These are phyloP conservation scores for Actinomortierella wolfii DNA, from an alignment of 371 early-diverging fungal species.

Conservation along the genomic window DNA sequence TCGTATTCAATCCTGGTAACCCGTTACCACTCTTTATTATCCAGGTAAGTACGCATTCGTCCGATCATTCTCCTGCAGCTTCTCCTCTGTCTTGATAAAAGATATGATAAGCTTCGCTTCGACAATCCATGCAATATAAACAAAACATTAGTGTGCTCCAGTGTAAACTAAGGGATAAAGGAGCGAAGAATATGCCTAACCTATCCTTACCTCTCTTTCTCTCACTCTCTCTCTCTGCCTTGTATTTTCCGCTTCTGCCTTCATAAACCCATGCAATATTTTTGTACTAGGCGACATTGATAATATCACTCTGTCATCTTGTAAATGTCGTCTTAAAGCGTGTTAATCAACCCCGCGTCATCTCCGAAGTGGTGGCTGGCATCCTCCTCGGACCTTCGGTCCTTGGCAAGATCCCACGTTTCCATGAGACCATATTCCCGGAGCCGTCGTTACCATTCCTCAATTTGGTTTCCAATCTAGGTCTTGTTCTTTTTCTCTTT, in stretches of 20 bases:
- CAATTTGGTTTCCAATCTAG: slow-evolving; percentile 79
- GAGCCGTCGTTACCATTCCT: slow-evolving; percentile 63
- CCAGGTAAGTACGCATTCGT: slow-evolving; percentile 50
- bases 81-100: neutral
- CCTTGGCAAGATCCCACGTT: slow-evolving; percentile 72
- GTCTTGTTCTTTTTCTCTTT: slow-evolving; percentile 88
- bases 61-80: too few species aligned
- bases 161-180: neutral
- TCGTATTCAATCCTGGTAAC: slow-evolving; percentile 50
- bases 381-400: slow-evolving; percentile 81
- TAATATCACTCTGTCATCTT: slow-evolving; percentile 60
- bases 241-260: too few species aligned
- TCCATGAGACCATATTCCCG: slow-evolving; percentile 66
- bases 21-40: slow-evolving; percentile 72
- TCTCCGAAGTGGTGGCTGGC: slow-evolving; percentile 79
- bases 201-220: slow-evolving; percentile 8
- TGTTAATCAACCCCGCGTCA: slow-evolving; percentile 73
- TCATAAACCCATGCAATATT: too few species aligned
- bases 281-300: slow-evolving; percentile 55
- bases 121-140: neutral
- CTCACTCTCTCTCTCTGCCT: too few species aligned
- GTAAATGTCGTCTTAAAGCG: slow-evolving; percentile 58
- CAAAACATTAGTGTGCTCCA: neutral
- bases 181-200: slow-evolving; percentile 1
- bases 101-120: too few species aligned